phyloP scores from a whole-genome alignment of 805 yeast genomes.

The Zygosaccharomyces bisporus region DNA sequence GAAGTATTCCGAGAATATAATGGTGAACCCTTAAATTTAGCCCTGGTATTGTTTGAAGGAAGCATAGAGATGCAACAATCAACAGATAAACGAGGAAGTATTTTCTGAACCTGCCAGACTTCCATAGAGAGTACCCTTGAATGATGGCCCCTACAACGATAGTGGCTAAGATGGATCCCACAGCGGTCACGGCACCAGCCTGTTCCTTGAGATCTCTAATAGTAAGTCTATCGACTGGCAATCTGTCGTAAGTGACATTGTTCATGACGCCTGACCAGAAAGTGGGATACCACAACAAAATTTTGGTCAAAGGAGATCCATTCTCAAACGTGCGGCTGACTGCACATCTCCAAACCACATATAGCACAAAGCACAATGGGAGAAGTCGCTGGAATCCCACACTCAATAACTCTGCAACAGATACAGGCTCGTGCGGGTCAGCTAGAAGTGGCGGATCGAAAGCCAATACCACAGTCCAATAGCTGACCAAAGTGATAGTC shows the following conservation, averaged over 20 bases:
- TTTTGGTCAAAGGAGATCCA: slow-evolving; percentile 41
- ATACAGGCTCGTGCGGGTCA: slow-evolving; percentile 49
- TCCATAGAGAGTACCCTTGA: slow-evolving; percentile 81
- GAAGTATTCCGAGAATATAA: slow-evolving; percentile 68
- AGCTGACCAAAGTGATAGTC: slow-evolving; percentile 60
- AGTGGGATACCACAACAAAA: slow-evolving; percentile 62
- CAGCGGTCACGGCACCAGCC: slow-evolving; percentile 72
- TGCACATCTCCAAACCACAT: slow-evolving; percentile 62
- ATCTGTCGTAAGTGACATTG: slow-evolving; percentile 80
- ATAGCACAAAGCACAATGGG: slow-evolving; percentile 68
- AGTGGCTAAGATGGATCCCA: slow-evolving; percentile 45
- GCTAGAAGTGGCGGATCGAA: slow-evolving; percentile 75
- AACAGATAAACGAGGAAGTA: slow-evolving; percentile 54
- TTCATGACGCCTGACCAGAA: slow-evolving; percentile 84
- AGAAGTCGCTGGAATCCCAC: slow-evolving; percentile 68
- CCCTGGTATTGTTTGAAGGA: slow-evolving; percentile 55
- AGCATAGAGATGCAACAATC: slow-evolving; percentile 42
- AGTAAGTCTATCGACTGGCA: slow-evolving; percentile 85
- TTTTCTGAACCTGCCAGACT: slow-evolving; percentile 60
- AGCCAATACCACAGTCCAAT: slow-evolving; percentile 74
- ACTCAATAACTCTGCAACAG: slow-evolving; percentile 59
- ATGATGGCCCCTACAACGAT: slow-evolving; percentile 55
- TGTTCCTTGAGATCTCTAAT: slow-evolving; percentile 64
- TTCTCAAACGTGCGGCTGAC: slow-evolving; percentile 46
- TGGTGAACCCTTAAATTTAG: slow-evolving; percentile 76